A percentile compares a stretch with the other conserved stretches of the same genome.
phyloP scores from a whole-genome alignment of 2,329 filamentous ascomycete genomes.

The Penicillium occitanis region DNA sequence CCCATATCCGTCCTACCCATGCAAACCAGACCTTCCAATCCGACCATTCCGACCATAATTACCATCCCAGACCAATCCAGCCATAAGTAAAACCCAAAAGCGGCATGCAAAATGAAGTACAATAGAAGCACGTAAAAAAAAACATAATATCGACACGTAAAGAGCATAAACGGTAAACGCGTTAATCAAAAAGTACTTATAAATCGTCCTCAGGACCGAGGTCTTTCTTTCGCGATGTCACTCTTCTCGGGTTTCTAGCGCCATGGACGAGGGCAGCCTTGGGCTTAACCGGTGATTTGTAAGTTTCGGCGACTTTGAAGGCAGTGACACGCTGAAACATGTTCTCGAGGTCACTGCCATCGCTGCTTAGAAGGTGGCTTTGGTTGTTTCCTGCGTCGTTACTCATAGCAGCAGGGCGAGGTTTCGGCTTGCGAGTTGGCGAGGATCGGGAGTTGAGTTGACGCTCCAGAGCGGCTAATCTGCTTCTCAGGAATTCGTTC shows the following conservation, averaged over 20 bases:
- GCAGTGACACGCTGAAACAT: slow-evolving; percentile 41
- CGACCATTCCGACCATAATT: background rate
- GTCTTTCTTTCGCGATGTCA: slow-evolving; percentile 51
- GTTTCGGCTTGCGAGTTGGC: slow-evolving; percentile 56
- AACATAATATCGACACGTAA: background rate
- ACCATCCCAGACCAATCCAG: background rate
- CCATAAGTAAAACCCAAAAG: background rate
- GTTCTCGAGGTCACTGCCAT: slow-evolving; percentile 42
- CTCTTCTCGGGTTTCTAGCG: slow-evolving; percentile 41
- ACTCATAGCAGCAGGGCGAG: slow-evolving; percentile 21
- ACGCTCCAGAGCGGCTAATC: slow-evolving; percentile 64
- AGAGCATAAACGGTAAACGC: background rate
- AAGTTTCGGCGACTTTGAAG: slow-evolving; percentile 39
- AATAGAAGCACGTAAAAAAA: background rate
- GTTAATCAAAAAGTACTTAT: slow-evolving; percentile 17
- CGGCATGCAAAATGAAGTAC: background rate
- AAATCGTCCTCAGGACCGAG: slow-evolving; percentile 45
- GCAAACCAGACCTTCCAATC: background rate
- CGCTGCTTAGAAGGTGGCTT: slow-evolving; percentile 34
- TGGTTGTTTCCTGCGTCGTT: slow-evolving; percentile 28
- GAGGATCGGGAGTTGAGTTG: slow-evolving; percentile 66
- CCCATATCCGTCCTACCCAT: slow-evolving; percentile 6
- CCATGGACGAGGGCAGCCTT: slow-evolving; percentile 2
- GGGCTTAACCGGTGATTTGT: slow-evolving; percentile 30
- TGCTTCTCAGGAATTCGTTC: slow-evolving; percentile 66